Percentiles rank a stretch among this genome's conserved stretches.
phyloP scores from a whole-genome alignment of 192 early-diverging fungal species.

The Linderina pennispora region DNA sequence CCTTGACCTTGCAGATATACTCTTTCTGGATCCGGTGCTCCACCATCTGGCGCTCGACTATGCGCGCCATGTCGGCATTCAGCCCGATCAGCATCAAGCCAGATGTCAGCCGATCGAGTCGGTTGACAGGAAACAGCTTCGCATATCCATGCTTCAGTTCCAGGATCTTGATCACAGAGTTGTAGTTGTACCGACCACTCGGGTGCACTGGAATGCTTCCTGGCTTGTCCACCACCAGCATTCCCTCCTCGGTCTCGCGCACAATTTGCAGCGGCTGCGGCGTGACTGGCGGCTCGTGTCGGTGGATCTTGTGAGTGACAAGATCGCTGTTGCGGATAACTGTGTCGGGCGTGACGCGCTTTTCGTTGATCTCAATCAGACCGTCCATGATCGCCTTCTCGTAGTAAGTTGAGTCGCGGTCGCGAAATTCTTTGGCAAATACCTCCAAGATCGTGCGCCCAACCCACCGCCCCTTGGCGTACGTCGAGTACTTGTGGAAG shows the following conservation, averaged over 20 bases:
- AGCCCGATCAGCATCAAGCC: constrained; percentile 80
- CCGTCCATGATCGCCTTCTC: constrained; percentile 72
- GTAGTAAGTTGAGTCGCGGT: constrained; percentile 75
- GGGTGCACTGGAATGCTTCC: constrained; percentile 78
- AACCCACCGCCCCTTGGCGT: constrained; percentile 89
- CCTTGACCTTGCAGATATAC: constrained; percentile 83
- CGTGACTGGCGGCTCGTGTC: constrained; percentile 92
- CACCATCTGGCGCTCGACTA: constrained; percentile 60
- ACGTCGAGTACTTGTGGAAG: constrained; percentile 70
- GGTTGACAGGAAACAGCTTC: constrained; percentile 68
- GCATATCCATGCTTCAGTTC: constrained; percentile 53
- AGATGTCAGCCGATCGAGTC: constrained; percentile 91
- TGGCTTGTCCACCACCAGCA: constrained; percentile 89
- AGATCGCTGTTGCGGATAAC: constrained; percentile 72
- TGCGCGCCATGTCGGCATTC: constrained; percentile 51
- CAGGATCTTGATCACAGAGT: constrained; percentile 69
- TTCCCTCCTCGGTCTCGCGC: constrained; percentile 48
- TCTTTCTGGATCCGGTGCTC: constrained; percentile 72
- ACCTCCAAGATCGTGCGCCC: constrained; percentile 69
- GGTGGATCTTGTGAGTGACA: constrained; percentile 78
- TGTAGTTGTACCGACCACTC: constrained; percentile 83
- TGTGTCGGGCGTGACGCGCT: constrained; percentile 51
- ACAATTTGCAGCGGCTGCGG: constrained; percentile 60
- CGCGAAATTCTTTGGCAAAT: constrained; percentile 84
- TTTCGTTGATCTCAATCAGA: constrained; percentile 73